Evolutionary conservation across 768 basidiomycete species (phyloP).

Genomic region (Boletus coccyginus): DNA sequence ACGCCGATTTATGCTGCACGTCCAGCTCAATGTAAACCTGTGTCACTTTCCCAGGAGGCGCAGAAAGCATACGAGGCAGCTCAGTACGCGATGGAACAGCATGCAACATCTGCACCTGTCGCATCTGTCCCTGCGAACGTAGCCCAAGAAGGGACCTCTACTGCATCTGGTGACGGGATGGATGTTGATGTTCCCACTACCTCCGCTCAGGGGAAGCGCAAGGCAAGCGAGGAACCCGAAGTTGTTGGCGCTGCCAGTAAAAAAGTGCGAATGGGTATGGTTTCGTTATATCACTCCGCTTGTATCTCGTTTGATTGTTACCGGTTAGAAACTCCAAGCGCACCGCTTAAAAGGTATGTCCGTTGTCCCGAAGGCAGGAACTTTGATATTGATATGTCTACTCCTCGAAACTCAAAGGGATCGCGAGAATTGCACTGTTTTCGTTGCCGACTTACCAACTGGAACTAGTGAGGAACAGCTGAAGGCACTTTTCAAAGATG

Average conservation of each 20-base stretch:
- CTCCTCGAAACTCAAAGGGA: conserved; percentile 52
- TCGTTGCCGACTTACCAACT: conserved; percentile 69
- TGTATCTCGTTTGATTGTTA: background rate
- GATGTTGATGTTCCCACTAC: conserved; percentile 36
- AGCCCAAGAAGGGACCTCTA: background rate
- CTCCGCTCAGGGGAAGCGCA: conserved; percentile 54
- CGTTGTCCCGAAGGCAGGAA: background rate
- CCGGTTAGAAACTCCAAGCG: conserved; percentile 41
- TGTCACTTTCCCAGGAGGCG: conserved; percentile 47
- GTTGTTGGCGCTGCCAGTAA: conserved; percentile 50
- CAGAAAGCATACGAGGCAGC: conserved; percentile 55
- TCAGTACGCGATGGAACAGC: conserved; percentile 43
- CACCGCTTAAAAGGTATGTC: conserved; percentile 57
- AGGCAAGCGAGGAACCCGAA: conserved; percentile 50
- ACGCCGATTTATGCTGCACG: background rate
- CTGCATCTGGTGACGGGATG: conserved; percentile 32
- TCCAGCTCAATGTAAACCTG: background rate
- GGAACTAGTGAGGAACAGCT: conserved; percentile 64
- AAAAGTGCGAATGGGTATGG: conserved; percentile 59
- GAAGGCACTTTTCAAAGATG: conserved; percentile 79
- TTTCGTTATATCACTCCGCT: background rate
- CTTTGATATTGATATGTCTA: background rate
- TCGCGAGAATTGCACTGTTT: conserved; percentile 91
- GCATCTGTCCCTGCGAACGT: conserved; percentile 14
- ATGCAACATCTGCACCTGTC: conserved; percentile 35